Base-by-base conservation (phyloP, 129 eudicot species). In the Apium graveolens region DNA sequence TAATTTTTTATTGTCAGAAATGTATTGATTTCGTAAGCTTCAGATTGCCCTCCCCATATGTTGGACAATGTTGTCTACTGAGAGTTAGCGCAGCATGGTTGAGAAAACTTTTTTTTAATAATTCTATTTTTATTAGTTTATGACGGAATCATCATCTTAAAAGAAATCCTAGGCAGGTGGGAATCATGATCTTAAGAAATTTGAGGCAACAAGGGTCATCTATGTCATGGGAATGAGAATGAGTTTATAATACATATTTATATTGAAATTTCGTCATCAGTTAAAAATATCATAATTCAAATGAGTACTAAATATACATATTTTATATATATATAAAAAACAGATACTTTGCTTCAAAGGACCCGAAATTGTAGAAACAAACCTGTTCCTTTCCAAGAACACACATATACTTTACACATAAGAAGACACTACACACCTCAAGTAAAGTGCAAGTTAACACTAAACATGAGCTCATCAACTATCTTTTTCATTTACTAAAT, bases 371-470 rank as follows among this genome's bases (percentile, higher is more conserved):
- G 65, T 35, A 74, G 7, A 11, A 46, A 45, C 9, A 3, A 68
- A 78, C 24, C 31, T 49, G 78, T 82, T 76, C 79, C 79, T 82
- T 82, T 45, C 73, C 78, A 35, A 55, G 76, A 71, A 24, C 35
- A 76, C 85, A 82, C 69, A 32, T 14, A 74, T 81, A 53, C 82
- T 24, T 38, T 17, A 16, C 65, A 21, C 65, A 65, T 65, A 65
- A 55, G 8, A 41, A 32, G 60, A 55, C 71, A 79, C 21, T 38
- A 70, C 6, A 70, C 44, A 49, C 24, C 74, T 73, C 55, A 84
- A 86, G 90, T 84, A 81, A 11, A 87, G 75, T 80, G 45, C 34
- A 80, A 85, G 91, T 84, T 85, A 80, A 80, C 81, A 69, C 8
- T 5, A 60, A 8, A 66, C 37, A 31, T 31, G 35, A 66, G 39